These are phyloP conservation scores for Musa schizocarpa DNA, from an alignment of 176 grass and related monocot genomes.

Conservation along the genomic window DNA sequence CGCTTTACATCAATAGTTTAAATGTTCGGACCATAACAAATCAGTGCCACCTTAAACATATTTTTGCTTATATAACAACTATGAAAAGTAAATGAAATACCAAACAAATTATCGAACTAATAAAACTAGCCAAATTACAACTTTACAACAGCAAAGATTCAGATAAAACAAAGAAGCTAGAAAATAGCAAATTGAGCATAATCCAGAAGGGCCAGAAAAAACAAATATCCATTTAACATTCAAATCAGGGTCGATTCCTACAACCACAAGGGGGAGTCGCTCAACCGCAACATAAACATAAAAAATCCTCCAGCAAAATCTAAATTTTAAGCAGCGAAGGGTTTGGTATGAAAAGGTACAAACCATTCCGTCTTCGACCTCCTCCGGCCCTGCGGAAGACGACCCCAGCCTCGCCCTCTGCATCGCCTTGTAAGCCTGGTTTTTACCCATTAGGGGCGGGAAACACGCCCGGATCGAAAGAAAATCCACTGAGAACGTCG, in stretches of 20 bases:
- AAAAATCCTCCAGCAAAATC: not conserved
- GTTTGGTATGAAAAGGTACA: slow-evolving; percentile 71
- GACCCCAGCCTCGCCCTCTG: slow-evolving; percentile 80
- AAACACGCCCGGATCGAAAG: not conserved
- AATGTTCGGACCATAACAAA: not conserved
- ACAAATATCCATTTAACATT: not conserved
- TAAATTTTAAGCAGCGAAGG: not conserved
- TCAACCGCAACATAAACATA: not conserved
- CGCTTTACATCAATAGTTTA: not conserved
- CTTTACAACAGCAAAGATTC: not conserved
- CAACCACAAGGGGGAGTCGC: not conserved
- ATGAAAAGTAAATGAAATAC: not conserved
- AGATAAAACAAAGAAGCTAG: not conserved
- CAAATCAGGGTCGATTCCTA: not conserved
- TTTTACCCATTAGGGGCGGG: slow-evolving; percentile 65
- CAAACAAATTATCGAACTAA: not conserved
- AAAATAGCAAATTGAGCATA: not conserved
- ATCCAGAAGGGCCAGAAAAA: not conserved
- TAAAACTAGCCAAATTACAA: not conserved
- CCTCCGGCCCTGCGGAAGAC: slow-evolving; percentile 61
- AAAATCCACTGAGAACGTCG: not conserved
- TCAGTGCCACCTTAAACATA: not conserved
- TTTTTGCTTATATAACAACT: not conserved
- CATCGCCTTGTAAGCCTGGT: slow-evolving; percentile 99
- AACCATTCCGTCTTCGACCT: slow-evolving; percentile 95